Evolutionary conservation across 2,329 filamentous ascomycete species (phyloP), one percentile per base, ranked within the genome.

Genomic region (Phialemoniopsis sp.): DNA sequence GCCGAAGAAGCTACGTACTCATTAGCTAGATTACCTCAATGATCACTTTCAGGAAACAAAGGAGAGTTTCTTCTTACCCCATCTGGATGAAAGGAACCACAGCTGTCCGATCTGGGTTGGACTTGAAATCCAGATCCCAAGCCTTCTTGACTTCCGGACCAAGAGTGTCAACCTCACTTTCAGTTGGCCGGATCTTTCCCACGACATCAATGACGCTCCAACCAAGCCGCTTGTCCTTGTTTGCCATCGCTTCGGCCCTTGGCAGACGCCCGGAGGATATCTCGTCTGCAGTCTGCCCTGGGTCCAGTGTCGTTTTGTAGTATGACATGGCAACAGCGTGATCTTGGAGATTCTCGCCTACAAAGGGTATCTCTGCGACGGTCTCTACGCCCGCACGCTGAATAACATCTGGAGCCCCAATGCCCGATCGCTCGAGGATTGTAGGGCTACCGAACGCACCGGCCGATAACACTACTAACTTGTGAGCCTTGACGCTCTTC

Each of bases 341-440:
- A 38, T 65, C 57, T n/a, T 68, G 56, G 5, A 66, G 45, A 31
- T 62, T 61, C 46, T 64, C 62, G 2, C 66, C 66, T 5, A 68
- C 65, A 26, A 56, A 50, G 2, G 60, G 57, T 13, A 55, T 53
- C 29, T 66, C 52, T 5, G 60, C 49, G 3, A 64, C 39, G 3
- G 59, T 43, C 64, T 68, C 59, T 8, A 82, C 69, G 2, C 70
- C 72, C 1, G 58, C 62, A 13, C 47, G 45, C 21, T 55, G 44
- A 13, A 68, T 53, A 9, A 80, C 57, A 3, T 69, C 61, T 1
- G 64, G 59, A 33, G 66, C 63, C 14, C 78, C 79, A 2, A 85
- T 50, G 8, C 81, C 81, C 1, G 80, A 85, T 15, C 80, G 63
- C 52, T 85, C 78, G 0, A 85, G 68, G 2, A 85, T 66, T 0